These are phyloP conservation scores for Aspergillus tamarii DNA, from an alignment of 2,329 filamentous ascomycete species.

Conservation along the genomic window DNA sequence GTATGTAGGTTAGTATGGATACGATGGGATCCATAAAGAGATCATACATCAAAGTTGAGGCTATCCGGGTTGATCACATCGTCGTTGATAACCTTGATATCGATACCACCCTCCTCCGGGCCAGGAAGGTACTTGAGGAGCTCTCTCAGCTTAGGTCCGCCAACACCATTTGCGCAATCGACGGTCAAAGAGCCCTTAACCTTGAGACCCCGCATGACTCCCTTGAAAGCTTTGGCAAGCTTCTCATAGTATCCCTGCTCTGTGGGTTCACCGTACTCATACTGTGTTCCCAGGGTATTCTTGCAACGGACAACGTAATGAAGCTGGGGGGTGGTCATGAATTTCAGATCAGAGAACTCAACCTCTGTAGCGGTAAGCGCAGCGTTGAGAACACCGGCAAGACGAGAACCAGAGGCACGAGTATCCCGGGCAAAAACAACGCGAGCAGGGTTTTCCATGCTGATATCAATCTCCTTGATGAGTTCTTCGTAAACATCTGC, in stretches of 20 bases:
- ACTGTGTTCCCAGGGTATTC: slow-evolving; percentile 86
- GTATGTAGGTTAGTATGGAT: slow-evolving; percentile 21
- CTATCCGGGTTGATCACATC: slow-evolving; percentile 87
- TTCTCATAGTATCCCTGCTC: slow-evolving; percentile 96
- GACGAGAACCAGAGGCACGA: slow-evolving; percentile 82
- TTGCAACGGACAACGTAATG: slow-evolving; percentile 94
- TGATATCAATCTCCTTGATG: slow-evolving; percentile 74
- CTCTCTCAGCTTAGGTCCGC: slow-evolving; percentile 85
- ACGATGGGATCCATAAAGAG: slow-evolving; percentile 46
- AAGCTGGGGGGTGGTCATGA: slow-evolving; percentile 94
- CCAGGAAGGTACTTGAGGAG: slow-evolving; percentile 80
- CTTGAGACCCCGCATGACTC: slow-evolving; percentile 76
- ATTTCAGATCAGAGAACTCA: slow-evolving; percentile 81
- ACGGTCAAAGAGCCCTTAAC: slow-evolving; percentile 76
- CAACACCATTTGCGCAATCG: slow-evolving; percentile 96
- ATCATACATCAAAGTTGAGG: slow-evolving; percentile 79
- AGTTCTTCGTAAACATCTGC: slow-evolving; percentile 76
- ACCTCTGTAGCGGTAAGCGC: slow-evolving; percentile 76
- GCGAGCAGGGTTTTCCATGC: slow-evolving; percentile 69
- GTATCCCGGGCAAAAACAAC: slow-evolving; percentile 93
- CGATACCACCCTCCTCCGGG: slow-evolving; percentile 67
- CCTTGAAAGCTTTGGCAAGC: slow-evolving; percentile 79
- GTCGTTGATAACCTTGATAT: slow-evolving; percentile 89
- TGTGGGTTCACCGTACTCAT: slow-evolving; percentile 84
- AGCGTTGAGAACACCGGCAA: slow-evolving; percentile 77